phyloP scores from a whole-genome alignment of 139 green algal species.

The Picochlorum sp. region DNA sequence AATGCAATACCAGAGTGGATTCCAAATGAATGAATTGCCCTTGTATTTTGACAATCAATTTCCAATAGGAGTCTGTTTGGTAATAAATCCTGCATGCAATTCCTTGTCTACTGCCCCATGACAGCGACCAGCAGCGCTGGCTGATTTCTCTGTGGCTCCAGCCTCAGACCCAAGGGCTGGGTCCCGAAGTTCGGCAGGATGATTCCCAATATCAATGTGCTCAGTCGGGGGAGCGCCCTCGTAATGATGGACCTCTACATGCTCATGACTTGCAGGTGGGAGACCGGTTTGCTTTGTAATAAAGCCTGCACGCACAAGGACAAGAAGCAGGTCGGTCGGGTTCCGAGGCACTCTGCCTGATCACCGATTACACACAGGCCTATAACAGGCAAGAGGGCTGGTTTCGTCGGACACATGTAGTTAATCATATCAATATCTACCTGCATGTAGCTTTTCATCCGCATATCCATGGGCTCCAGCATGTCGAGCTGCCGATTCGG shows the following conservation, averaged over 20 bases:
- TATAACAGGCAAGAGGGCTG: too few species aligned
- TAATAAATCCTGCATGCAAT: neutral
- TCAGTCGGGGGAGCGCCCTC: too few species aligned
- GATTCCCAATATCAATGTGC: neutral
- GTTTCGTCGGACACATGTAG: too few species aligned
- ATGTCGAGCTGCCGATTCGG: neutral
- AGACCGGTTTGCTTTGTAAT: too few species aligned
- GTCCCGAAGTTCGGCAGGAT: neutral
- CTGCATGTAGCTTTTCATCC: conserved; percentile 3
- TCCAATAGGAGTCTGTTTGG: neutral
- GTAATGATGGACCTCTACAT: too few species aligned
- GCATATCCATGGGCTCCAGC: conserved; percentile 1
- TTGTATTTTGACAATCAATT: neutral
- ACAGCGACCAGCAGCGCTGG: neutral
- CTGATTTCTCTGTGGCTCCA: neutral
- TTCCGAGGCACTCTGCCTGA: too few species aligned
- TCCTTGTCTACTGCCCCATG: neutral
- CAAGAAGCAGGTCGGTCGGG: too few species aligned
- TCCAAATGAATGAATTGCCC: neutral
- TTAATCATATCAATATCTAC: neutral
- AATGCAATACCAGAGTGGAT: too few species aligned
- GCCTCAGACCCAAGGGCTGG: neutral
- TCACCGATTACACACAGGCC: too few species aligned
- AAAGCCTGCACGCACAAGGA: too few species aligned
- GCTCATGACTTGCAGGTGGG: too few species aligned